Base-by-base conservation (phyloP, 805 yeast genomes). In the Metschnikowia kofuensis region DNA sequence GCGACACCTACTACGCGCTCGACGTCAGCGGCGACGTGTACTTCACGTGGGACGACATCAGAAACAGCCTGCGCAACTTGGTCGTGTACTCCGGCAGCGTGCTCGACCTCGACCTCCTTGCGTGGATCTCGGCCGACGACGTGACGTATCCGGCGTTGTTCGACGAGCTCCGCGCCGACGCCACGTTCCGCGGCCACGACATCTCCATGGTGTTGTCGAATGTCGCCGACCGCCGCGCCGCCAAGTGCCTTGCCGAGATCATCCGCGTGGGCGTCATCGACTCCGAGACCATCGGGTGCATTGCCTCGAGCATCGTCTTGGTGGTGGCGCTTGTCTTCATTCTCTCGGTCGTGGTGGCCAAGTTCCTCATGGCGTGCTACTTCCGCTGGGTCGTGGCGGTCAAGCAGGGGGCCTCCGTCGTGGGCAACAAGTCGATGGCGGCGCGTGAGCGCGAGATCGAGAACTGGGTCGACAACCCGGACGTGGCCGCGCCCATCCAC, bases 71-170 rank as follows among this genome's bases (percentile, higher is more conserved):
- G 6, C 78, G 96, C 66, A 86, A 86, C 55, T 76, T 94, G 61
- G 84, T 90, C 30, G 97, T 91, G 3, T 92, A 85, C 68, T 85
- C 90, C 43, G 98, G 99, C 8, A 79, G 81, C 56, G 97, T 94
- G 10, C 75, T 94, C 38, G 97, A 94, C 66, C 74, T 94, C 62
- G 81, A 80, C 59, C 72, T 89, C 48, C 64, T 94, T 37, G 73
- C 84, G 57, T 89, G 96, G 92, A 75, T 94, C 45, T 82, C 80
- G 55, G 67, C 72, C 4, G 81, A 80, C 52, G 89, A 89, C 56
- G 65, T 91, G 7, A 77, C 79, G 5, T 87, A 86, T 61, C 97
- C 98, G 1, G 69, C 69, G 0, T 64, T 85, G 37, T 91, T 91
- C 60, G 84, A 84, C 62, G 76, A 74, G 36, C 70, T 94, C 49